phyloP scores from a whole-genome alignment of 306 rosid species.

The Cicer cuneatum region DNA sequence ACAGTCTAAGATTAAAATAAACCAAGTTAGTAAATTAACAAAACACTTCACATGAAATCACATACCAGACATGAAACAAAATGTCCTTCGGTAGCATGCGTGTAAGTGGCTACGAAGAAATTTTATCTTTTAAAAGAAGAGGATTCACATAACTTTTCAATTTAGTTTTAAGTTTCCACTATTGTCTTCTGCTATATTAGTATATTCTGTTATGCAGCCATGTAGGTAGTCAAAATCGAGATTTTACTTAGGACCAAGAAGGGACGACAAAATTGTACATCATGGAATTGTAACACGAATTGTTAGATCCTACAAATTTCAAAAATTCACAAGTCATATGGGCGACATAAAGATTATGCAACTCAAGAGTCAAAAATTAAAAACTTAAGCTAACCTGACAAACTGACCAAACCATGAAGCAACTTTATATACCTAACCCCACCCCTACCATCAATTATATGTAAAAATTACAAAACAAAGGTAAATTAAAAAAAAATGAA shows the following conservation, averaged over 20 bases:
- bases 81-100: constrained; percentile 1
- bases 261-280: background rate
- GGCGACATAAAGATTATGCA: background rate
- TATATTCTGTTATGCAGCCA: background rate
- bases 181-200: constrained; percentile 1
- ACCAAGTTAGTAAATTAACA: constrained; percentile 43
- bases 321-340: background rate
- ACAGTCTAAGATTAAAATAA: constrained; percentile 62
- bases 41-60: constrained; percentile 38
- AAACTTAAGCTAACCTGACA: background rate
- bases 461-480: background rate
- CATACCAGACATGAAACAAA: constrained; percentile 20
- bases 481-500: background rate
- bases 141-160: background rate
- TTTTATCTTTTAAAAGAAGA: constrained; percentile 8
- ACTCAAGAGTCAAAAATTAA: background rate
- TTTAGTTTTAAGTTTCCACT: background rate
- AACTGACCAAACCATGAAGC: background rate
- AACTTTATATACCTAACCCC: constrained; percentile 2
- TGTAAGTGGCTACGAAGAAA: background rate
- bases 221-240: background rate
- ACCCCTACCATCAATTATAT: background rate
- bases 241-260: background rate
- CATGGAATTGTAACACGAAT: background rate
- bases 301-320: background rate